Conservation (phyloP, 1,284 basidiomycete genomes). For the Cronartium quercuum region DNA sequence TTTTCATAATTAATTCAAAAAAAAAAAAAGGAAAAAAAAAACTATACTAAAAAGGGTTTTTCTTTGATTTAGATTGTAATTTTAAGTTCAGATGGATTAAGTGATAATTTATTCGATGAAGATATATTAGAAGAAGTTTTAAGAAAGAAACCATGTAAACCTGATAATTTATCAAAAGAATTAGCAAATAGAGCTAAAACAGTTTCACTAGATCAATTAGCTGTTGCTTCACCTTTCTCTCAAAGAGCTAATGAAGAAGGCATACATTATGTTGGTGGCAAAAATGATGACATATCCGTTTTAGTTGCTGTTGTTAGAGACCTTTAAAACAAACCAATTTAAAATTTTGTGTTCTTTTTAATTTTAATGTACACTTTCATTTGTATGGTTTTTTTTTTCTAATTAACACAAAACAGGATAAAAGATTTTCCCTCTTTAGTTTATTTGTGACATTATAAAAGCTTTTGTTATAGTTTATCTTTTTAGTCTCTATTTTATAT, state of each 20-base stretch:
- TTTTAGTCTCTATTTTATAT: too few species aligned
- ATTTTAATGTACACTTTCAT: too few species aligned
- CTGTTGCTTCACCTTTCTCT: conserved; percentile 55
- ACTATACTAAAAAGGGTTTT: too few species aligned
- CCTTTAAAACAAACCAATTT: neutral
- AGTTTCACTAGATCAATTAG: conserved; percentile 54
- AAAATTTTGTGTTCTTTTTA: too few species aligned
- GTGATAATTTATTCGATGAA: conserved; percentile 91
- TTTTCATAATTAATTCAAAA: neutral
- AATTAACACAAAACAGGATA: too few species aligned
- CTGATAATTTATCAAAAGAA: conserved; percentile 55
- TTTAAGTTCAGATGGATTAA: conserved; percentile 79
- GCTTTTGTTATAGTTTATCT: too few species aligned
- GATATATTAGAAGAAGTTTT: conserved; percentile 84
- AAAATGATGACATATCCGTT: conserved; percentile 52
- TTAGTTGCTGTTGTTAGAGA: conserved; percentile 51
- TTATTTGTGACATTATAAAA: too few species aligned
- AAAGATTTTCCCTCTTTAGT: too few species aligned
- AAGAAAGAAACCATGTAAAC: conserved; percentile 49
- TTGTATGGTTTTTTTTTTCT: too few species aligned
- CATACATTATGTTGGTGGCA: conserved; percentile 53
- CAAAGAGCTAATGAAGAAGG: conserved; percentile 56
- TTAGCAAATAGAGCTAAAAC: conserved; percentile 54
- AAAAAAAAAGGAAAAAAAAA: neutral
- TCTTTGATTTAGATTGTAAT: conserved; percentile 60